These are phyloP conservation scores for Naganishia onofrii DNA, from an alignment of 768 basidiomycete species.

Conservation along the genomic window DNA sequence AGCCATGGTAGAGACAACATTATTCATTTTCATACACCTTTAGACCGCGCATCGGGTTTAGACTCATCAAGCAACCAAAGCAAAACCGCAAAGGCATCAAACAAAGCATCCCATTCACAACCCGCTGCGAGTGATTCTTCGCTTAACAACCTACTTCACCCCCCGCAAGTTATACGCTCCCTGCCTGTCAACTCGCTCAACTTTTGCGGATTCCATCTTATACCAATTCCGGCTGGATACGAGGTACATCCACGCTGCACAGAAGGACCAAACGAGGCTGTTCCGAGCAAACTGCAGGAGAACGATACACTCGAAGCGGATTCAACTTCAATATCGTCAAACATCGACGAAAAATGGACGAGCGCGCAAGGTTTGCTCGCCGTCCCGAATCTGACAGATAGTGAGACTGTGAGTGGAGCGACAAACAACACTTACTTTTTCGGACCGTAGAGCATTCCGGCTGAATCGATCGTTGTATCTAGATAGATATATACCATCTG, in stretches of 20 bases:
- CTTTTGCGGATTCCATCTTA: conserved; percentile 82
- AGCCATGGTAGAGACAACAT: conserved; percentile 51
- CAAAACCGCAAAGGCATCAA: conserved; percentile 55
- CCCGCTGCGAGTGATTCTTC: conserved; percentile 39
- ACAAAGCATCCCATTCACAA: conserved; percentile 54
- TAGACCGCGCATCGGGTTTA: background rate
- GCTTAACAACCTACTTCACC: conserved; percentile 52
- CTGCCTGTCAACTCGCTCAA: conserved; percentile 91
- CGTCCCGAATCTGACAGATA: conserved; percentile 84
- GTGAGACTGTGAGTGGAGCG: conserved; percentile 63
- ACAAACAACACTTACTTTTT: background rate
- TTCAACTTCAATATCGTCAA: background rate
- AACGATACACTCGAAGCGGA: conserved; percentile 27
- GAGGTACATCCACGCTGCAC: background rate
- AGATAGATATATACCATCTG: conserved; percentile 86
- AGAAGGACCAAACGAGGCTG: background rate
- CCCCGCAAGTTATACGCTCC: conserved; percentile 63
- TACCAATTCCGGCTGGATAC: conserved; percentile 45
- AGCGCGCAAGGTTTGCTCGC: conserved; percentile 60
- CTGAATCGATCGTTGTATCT: conserved; percentile 10
- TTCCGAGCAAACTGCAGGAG: conserved; percentile 18
- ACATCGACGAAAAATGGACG: background rate
- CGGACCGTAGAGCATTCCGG: background rate
- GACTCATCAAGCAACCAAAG: background rate
- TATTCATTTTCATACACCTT: conserved; percentile 43